A percentile compares a stretch with the other conserved stretches of the same genome.
phyloP scores from a whole-genome alignment of 1,284 basidiomycete genomes.

The Ustilago sp. region DNA sequence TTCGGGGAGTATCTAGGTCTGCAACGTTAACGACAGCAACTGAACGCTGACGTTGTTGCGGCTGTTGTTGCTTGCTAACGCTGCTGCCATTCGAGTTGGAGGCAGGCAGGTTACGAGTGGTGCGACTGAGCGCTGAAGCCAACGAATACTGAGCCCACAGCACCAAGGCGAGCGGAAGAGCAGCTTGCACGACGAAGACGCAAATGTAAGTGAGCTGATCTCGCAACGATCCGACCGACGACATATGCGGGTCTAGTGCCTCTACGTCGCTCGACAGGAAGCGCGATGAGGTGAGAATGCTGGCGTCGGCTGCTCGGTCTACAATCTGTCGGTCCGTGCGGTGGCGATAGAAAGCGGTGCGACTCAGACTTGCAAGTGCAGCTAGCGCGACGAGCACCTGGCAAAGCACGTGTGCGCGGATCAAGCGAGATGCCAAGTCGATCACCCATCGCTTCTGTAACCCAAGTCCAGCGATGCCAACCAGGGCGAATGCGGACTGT shows the following conservation, averaged over 20 bases:
- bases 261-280: constrained; percentile 7
- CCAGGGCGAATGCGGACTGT: constrained; percentile 46
- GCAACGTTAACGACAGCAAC: constrained; percentile 11
- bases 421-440: constrained; percentile 53
- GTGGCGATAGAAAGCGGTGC: constrained; percentile 40
- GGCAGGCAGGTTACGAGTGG: constrained; percentile 20
- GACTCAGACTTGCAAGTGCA: constrained; percentile 41
- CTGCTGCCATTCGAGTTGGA: background rate
- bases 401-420: constrained; percentile 53
- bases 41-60: constrained; percentile 1
- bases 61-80: constrained; percentile 4
- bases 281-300: constrained; percentile 22
- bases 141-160: constrained; percentile 52
- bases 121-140: constrained; percentile 36
- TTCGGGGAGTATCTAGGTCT: background rate
- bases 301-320: constrained; percentile 11
- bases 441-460: constrained; percentile 47
- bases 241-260: constrained; percentile 33
- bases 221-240: constrained; percentile 42
- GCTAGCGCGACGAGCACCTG: constrained; percentile 49
- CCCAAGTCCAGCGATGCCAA: constrained; percentile 39
- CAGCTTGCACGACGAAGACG: constrained; percentile 57
- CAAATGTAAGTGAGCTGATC: constrained; percentile 49
- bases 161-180: constrained; percentile 40
- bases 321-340: constrained; percentile 11